Evolutionary conservation across 2,329 filamentous ascomycete genomes (phyloP).

Genomic region (Scedosporium aurantiacum): DNA sequence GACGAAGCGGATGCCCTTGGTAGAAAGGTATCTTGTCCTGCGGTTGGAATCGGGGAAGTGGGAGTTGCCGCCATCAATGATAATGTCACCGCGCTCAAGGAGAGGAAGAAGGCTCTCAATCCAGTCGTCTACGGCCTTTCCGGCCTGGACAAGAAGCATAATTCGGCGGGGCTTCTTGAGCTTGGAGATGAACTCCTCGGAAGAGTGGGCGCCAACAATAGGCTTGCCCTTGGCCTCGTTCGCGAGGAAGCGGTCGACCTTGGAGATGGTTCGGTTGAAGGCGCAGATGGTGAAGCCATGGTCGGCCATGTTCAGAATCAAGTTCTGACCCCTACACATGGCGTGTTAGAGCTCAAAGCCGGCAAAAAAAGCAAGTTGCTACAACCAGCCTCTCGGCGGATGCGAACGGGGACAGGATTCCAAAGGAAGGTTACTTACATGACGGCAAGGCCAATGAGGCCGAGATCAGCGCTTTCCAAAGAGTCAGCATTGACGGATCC

Average conservation of each 20-base stretch:
- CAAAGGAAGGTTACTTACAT: conserved; percentile 45
- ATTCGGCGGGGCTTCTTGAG: conserved; percentile 94
- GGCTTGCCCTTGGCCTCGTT: conserved; percentile 95
- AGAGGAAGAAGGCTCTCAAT: conserved; percentile 87
- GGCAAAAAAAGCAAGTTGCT: conserved; percentile 2
- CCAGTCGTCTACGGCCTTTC: conserved; percentile 96
- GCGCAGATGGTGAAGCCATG: conserved; percentile 94
- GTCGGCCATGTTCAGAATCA: conserved; percentile 83
- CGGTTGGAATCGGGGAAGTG: conserved; percentile 99
- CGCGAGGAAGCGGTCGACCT: conserved; percentile 88
- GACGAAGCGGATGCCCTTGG: conserved; percentile 90
- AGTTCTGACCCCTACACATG: conserved; percentile 57
- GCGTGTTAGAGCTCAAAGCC: conserved; percentile 9
- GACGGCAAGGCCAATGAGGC: conserved; percentile 86
- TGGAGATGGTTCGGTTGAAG: conserved; percentile 96
- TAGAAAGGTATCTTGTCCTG: conserved; percentile 74
- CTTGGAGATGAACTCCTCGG: conserved; percentile 91
- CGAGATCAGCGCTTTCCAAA: conserved; percentile 67
- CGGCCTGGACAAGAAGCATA: conserved; percentile 98
- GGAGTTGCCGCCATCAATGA: conserved; percentile 98
- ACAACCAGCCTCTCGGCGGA: conserved; percentile 2
- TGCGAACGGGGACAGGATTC: conserved; percentile 1
- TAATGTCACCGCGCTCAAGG: conserved; percentile 82
- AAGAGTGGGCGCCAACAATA: conserved; percentile 84
- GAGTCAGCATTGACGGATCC: conserved; percentile 39